Conservation (phyloP, 345 rosid species). For the Heritiera fomes region DNA sequence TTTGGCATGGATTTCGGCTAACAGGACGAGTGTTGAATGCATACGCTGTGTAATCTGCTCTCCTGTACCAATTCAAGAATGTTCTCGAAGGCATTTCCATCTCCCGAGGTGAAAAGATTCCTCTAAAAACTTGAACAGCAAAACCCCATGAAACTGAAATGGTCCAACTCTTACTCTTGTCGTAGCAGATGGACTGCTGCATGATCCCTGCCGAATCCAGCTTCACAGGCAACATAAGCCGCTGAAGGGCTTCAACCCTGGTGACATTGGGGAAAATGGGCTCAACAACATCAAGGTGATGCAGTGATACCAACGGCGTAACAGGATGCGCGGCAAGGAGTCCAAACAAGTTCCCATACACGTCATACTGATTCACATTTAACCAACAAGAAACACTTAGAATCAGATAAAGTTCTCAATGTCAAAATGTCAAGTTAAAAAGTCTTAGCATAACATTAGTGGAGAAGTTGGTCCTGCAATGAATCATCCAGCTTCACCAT, state of each 20-base stretch:
- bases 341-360: conserved; percentile 88
- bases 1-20: conserved; percentile 83
- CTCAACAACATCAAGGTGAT: conserved; percentile 92
- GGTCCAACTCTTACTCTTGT: conserved; percentile 70
- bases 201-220: conserved; percentile 83
- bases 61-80: conserved; percentile 91
- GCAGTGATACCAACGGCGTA: conserved; percentile 80
- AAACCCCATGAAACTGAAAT: conserved; percentile 94
- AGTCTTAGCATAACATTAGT: background rate
- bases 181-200: conserved; percentile 98
- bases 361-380: conserved; percentile 66
- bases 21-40: conserved; percentile 96
- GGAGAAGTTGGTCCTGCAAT: background rate
- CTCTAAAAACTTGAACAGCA: conserved; percentile 80
- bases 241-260: conserved; percentile 70
- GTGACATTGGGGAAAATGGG: conserved; percentile 90
- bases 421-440: background rate
- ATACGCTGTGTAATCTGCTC: conserved; percentile 86
- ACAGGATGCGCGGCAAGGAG: conserved; percentile 94
- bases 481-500: background rate
- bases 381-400: conserved; percentile 16
- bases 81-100: conserved; percentile 97
- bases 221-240: conserved; percentile 58
- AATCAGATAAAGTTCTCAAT: background rate
- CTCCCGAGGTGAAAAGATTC: conserved; percentile 82